phyloP scores from a whole-genome alignment of 768 basidiomycete genomes.

The Boletus tomentosulus region DNA sequence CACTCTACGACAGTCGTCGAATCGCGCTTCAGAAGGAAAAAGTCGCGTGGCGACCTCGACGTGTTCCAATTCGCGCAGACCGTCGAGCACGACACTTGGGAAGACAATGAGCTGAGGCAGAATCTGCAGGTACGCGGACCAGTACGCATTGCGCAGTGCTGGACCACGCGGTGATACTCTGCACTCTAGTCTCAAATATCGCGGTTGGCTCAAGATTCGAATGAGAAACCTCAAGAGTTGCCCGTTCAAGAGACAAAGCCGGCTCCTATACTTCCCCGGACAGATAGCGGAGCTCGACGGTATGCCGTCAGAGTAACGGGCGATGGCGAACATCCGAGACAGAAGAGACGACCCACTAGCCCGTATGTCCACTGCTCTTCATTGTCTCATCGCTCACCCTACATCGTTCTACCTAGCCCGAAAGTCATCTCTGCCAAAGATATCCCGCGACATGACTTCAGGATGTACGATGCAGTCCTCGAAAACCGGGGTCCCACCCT shows the following conservation, averaged over 20 bases:
- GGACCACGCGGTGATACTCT: background rate
- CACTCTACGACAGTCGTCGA: constrained; percentile 51
- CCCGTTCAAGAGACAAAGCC: constrained; percentile 12
- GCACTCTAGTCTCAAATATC: constrained; percentile 52
- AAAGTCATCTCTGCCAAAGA: constrained; percentile 54
- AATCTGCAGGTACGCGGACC: constrained; percentile 53
- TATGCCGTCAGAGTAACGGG: constrained; percentile 44
- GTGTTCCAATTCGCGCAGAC: constrained; percentile 83
- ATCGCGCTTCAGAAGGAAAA: constrained; percentile 57
- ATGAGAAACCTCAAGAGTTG: constrained; percentile 10
- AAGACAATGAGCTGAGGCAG: constrained; percentile 52
- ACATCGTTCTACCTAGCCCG: constrained; percentile 38
- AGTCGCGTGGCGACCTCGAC: constrained; percentile 48
- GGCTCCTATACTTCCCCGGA: constrained; percentile 17
- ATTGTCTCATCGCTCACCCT: background rate
- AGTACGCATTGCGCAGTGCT: background rate
- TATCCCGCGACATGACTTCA: constrained; percentile 44
- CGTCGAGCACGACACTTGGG: constrained; percentile 66
- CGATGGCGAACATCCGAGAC: constrained; percentile 2
- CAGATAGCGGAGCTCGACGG: constrained; percentile 40
- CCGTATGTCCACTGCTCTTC: constrained; percentile 35
- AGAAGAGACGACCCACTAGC: constrained; percentile 32
- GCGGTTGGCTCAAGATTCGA: constrained; percentile 42
- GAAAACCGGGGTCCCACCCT: constrained; percentile 30
- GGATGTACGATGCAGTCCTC: constrained; percentile 70